Conservation (phyloP, 2,329 filamentous ascomycete genomes). For the Paraphaeosphaeria sporulosa region DNA sequence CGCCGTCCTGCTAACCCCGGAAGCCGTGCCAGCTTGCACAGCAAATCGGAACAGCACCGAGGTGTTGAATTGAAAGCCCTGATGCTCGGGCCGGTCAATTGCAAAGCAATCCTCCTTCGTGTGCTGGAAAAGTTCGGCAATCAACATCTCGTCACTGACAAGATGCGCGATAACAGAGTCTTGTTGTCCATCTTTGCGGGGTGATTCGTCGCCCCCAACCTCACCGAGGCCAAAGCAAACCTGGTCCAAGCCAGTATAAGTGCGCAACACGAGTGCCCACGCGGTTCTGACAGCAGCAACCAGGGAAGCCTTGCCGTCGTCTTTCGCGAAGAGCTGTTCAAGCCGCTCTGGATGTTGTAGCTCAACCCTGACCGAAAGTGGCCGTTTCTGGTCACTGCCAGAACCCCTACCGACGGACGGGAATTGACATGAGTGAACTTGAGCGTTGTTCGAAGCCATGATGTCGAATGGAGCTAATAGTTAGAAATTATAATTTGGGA, state of each 20-base stretch:
- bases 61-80: slow-evolving; percentile 22
- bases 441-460: slow-evolving; percentile 19
- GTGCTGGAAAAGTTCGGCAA: slow-evolving; percentile 19
- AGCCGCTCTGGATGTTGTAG: slow-evolving; percentile 23
- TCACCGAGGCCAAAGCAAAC: slow-evolving; percentile 53
- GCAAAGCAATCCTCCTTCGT: slow-evolving; percentile 4
- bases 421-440: slow-evolving; percentile 23
- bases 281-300: slow-evolving; percentile 25
- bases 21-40: slow-evolving; percentile 1
- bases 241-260: slow-evolving; percentile 41
- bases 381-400: slow-evolving; percentile 19
- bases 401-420: slow-evolving; percentile 18
- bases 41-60: slow-evolving; percentile 26
- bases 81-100: background rate
- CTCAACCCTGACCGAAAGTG: slow-evolving; percentile 30
- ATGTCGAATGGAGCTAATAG: slow-evolving; percentile 5
- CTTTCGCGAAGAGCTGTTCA: slow-evolving; percentile 19
- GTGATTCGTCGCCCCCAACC: slow-evolving; percentile 14
- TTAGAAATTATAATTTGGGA: slow-evolving; percentile 4
- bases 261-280: slow-evolving; percentile 43
- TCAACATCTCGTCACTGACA: slow-evolving; percentile 18
- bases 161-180: slow-evolving; percentile 12
- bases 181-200: background rate
- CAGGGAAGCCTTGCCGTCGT: slow-evolving; percentile 17
- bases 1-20: slow-evolving; percentile 9